Conservation (phyloP, 805 yeast genomes). For the Saccharomycopsis lassenensis region DNA sequence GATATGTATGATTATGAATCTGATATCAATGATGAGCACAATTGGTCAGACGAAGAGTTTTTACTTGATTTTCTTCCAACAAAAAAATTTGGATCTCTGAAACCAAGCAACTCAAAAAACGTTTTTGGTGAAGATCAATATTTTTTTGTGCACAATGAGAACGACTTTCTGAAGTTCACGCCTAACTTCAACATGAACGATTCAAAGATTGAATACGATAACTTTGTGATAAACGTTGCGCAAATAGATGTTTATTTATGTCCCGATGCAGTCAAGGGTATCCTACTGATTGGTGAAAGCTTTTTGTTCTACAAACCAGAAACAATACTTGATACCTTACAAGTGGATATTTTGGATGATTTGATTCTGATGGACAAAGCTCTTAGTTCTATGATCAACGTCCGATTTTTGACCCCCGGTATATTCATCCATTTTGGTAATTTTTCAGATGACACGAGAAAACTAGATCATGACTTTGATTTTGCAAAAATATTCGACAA, state of each 20-base stretch:
- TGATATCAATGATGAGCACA: no score
- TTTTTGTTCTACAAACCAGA: slow-evolving; percentile 31
- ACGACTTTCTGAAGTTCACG: slow-evolving; percentile 2
- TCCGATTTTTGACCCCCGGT: slow-evolving; percentile 39
- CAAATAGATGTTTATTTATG: slow-evolving; percentile 36
- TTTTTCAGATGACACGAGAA: slow-evolving; percentile 10
- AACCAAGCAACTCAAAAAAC: slow-evolving; percentile 1
- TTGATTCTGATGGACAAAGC: slow-evolving; percentile 28
- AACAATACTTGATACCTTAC: slow-evolving; percentile 52
- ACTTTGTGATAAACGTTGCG: slow-evolving; percentile 44
- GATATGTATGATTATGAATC: slow-evolving; percentile 1
- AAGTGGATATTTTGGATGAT: slow-evolving; percentile 41
- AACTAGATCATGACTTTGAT: not conserved
- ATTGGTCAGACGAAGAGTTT: no score
- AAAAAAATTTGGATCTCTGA: slow-evolving; percentile 3
- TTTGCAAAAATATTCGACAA: slow-evolving; percentile 16
- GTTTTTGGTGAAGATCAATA: slow-evolving; percentile 8
- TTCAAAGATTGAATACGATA: slow-evolving; percentile 40
- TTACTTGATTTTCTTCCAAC: slow-evolving; percentile 16
- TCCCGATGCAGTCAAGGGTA: slow-evolving; percentile 31
- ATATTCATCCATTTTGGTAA: slow-evolving; percentile 31
- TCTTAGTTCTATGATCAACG: slow-evolving; percentile 28
- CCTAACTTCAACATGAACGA: slow-evolving; percentile 21
- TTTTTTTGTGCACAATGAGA: slow-evolving; percentile 1
- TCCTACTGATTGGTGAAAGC: slow-evolving; percentile 29